Evolutionary conservation across 306 rosid genomes (phyloP), one percentile per base, ranked within the genome.

Genomic region (Corylus avellana): DNA sequence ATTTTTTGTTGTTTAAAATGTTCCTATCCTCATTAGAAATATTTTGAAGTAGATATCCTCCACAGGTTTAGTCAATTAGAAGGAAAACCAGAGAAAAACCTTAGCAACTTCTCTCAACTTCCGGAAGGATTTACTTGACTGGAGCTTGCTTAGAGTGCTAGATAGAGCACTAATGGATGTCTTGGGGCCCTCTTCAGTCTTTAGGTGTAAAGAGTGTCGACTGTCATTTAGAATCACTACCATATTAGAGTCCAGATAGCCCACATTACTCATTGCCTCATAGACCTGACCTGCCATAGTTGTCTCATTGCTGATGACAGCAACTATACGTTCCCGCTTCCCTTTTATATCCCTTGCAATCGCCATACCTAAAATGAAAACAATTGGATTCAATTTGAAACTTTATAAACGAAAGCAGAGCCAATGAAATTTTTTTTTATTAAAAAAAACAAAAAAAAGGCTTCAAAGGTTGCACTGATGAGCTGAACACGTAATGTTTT

Each of bases 251-350:
- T 94, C 97, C 82, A 94, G 88, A 88, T 90, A 91, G 58, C 98
- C 98, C 22, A 90, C 97, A 86, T 88, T 94, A 82, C 93, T 79
- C 97, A 89, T 94, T 49, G 98, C 98, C 87, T 94, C 98, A 8
- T 91, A 94, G 70, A 84, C 84, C 85, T 94, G 98, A 78, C 98
- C 98, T 20, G 97, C 86, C 92, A 88, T 87, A 46, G 97, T 92
- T 70, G 97, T 89, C 88, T 83, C 87, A 62, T 94, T 94, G 87
- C 93, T 91, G 84, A 94, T 92, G 75, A 92, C 90, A 29, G 97
- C 81, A 69, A 92, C 93, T 77, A 92, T 44, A 51, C 88, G 87
- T 70, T 94, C 97, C 80, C 90, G 85, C 75, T 93, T 92, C 76
- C 98, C 97, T 79, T 91, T 94, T 32, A 91, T 80, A 80, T 94